phyloP scores from a whole-genome alignment of 2,329 filamentous ascomycete genomes.

The Hymenoscyphus linearis region DNA sequence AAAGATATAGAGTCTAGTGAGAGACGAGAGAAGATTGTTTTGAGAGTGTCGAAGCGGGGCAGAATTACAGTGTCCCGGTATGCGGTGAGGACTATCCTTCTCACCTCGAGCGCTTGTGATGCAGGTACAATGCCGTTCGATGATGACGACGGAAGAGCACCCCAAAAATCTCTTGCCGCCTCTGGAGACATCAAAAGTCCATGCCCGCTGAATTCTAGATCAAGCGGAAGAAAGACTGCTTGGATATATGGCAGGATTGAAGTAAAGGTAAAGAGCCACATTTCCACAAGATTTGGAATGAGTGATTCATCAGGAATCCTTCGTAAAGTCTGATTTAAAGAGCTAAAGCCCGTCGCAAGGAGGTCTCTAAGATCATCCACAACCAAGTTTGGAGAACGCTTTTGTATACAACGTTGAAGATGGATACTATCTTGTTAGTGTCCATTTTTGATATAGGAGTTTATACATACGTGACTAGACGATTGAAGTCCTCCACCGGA shows the following conservation, averaged over 20 bases:
- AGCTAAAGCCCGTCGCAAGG: constrained; percentile 74
- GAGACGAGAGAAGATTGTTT: constrained; percentile 83
- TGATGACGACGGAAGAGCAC: constrained; percentile 51
- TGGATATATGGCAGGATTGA: constrained; percentile 89
- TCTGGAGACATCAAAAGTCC: constrained; percentile 73
- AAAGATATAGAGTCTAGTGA: constrained; percentile 66
- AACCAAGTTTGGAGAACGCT: constrained; percentile 63
- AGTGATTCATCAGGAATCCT: constrained; percentile 78
- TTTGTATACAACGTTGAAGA: constrained; percentile 71
- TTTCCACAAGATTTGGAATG: constrained; percentile 84
- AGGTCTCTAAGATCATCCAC: constrained; percentile 74
- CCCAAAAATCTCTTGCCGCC: constrained; percentile 88
- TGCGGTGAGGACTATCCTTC: constrained; percentile 79
- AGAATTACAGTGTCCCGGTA: constrained; percentile 88
- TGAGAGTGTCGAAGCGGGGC: constrained; percentile 81
- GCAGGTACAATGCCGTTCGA: constrained; percentile 40
- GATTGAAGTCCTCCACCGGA: constrained; percentile 81
- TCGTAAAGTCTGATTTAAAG: constrained; percentile 76
- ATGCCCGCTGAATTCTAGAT: constrained; percentile 84
- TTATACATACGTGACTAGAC: constrained; percentile 54
- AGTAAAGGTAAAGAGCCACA: constrained; percentile 92
- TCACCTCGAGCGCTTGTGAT: constrained; percentile 66
- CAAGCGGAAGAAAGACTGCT: constrained; percentile 87
- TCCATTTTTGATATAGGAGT: constrained; percentile 14
- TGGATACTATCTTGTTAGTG: constrained; percentile 46